Base-by-base conservation (phyloP, 2,329 filamentous ascomycete species). In the Alternaria ethzedia region DNA sequence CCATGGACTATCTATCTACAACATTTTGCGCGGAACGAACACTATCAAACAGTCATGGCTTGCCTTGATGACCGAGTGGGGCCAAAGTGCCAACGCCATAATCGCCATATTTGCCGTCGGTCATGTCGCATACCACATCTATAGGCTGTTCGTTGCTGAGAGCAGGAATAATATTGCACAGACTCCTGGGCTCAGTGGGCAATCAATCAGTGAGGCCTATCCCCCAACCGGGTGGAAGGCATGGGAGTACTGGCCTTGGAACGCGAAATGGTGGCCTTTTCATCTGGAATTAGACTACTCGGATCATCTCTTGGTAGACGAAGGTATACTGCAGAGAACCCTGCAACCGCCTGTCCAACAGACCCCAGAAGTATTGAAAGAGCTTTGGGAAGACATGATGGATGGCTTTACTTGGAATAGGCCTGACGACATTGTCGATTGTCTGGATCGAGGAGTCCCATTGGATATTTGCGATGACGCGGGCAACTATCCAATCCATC, bases 371-470 rank as follows among this genome's bases (percentile, higher is more conserved):
- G n/a, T n/a, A n/a, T n/a, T n/a, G n/a, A n/a, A n/a, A n/a, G n/a
- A n/a, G n/a, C 13, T 32, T 0, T 32, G 13, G 30, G 12, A 32
- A 15, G 30, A 32, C 6, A 12, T 32, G 1, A 32, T 32, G 13
- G 30, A 32, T 32, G 30, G 30, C 1, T 32, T 32, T 7, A 32
- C 30, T 0, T 32, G 15, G 6, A 32, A 32, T 9, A 15, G n/a
- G 0, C 1, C 2, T 3, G 32, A 36, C 4, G 15, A 2, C 1
- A n/a, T 36, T 1, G 0, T 36, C 15, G 32, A 36, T 5, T 36
- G 32, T 36, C 32, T 36, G 0, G 32, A 36, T 2, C 32, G 3
- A 36, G 32, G 32, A 3, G 32, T n/a, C n/a, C n/a, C n/a, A n/a
- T n/a, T n/a, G n/a, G n/a, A n/a, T n/a, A n/a, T n/a, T n/a, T n/a